A percentile compares a stretch with the other conserved stretches of the same genome.
Evolutionary conservation across 106 monocot genomes (phyloP).

Genomic region (Gastrodia elata): DNA sequence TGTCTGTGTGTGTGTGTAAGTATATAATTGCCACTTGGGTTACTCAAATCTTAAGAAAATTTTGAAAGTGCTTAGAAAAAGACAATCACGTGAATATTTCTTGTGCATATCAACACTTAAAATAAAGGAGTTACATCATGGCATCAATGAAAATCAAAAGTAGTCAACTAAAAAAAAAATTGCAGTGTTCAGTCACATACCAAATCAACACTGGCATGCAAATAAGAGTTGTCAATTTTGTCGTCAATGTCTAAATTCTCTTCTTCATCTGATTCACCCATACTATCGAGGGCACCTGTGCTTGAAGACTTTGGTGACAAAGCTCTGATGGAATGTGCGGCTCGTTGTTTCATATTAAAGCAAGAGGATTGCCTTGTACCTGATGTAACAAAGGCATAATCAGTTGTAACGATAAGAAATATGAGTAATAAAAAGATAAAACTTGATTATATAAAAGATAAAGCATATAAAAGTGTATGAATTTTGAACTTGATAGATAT

Average conservation of each 20-base stretch:
- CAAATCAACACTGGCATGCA: slow-evolving; percentile 43
- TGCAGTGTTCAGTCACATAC: slow-evolving; percentile 44
- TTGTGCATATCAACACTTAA: too few relatives aligned
- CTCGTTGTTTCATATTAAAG: slow-evolving; percentile 45
- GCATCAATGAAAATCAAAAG: neutral
- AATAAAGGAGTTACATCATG: too few relatives aligned
- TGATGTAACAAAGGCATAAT: slow-evolving; percentile 17
- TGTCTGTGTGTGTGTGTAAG: too few relatives aligned
- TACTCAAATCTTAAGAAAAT: too few relatives aligned
- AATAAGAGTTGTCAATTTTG: slow-evolving; percentile 47
- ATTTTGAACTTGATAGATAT: too few relatives aligned
- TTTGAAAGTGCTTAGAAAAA: too few relatives aligned
- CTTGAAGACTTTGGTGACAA: slow-evolving; percentile 84
- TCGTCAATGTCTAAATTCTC: slow-evolving; percentile 29
- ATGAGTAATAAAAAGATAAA: too few relatives aligned
- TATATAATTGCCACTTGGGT: too few relatives aligned
- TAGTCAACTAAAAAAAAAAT: neutral
- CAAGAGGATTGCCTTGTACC: slow-evolving; percentile 42
- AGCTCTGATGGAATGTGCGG: slow-evolving; percentile 36
- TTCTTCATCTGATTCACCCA: slow-evolving; percentile 79
- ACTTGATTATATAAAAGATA: too few relatives aligned
- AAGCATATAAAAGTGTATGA: too few relatives aligned
- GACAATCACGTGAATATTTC: too few relatives aligned
- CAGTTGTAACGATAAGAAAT: neutral
- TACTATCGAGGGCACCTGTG: slow-evolving; percentile 67